Percentiles rank a stretch among this genome's conserved stretches.
Conservation (phyloP, 2,329 filamentous ascomycete species). For the Phoma sp. region DNA sequence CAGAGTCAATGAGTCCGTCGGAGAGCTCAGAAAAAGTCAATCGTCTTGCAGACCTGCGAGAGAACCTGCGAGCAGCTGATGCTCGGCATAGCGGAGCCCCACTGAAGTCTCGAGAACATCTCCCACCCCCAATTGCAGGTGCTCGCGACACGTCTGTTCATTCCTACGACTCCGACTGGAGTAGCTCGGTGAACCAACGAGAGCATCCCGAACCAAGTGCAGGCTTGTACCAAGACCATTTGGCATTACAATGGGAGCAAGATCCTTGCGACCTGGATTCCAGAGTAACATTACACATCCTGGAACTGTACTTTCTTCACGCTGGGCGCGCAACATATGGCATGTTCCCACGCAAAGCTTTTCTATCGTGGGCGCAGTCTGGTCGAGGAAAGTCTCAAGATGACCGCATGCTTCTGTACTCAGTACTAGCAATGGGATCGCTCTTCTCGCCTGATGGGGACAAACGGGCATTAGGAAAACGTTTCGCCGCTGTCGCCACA, state of each 20-base stretch:
- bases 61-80: slow-evolving; percentile 37
- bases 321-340: slow-evolving; percentile 63
- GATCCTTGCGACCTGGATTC: slow-evolving; percentile 64
- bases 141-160: slow-evolving; percentile 44
- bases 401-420: slow-evolving; percentile 68
- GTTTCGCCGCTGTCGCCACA: slow-evolving; percentile 63
- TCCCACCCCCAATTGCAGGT: slow-evolving; percentile 28
- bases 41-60: slow-evolving; percentile 40
- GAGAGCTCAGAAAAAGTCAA: slow-evolving; percentile 38
- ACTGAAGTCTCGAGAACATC: slow-evolving; percentile 37
- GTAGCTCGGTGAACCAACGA: slow-evolving; percentile 38
- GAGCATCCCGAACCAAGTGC: slow-evolving; percentile 38
- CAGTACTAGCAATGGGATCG: slow-evolving; percentile 65
- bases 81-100: slow-evolving; percentile 38
- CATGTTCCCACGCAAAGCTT: slow-evolving; percentile 63
- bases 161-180: slow-evolving; percentile 46
- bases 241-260: slow-evolving; percentile 54
- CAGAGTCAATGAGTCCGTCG: slow-evolving; percentile 41
- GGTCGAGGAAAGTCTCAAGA: slow-evolving; percentile 58
- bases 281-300: slow-evolving; percentile 58
- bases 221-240: slow-evolving; percentile 43
- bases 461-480: slow-evolving; percentile 53
- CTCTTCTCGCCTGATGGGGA: slow-evolving; percentile 60
- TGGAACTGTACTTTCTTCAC: slow-evolving; percentile 65
- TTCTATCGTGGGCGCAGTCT: slow-evolving; percentile 62